Base-by-base conservation (phyloP, 2,329 filamentous ascomycete genomes). In the Neoscytalidium dimidiatum region DNA sequence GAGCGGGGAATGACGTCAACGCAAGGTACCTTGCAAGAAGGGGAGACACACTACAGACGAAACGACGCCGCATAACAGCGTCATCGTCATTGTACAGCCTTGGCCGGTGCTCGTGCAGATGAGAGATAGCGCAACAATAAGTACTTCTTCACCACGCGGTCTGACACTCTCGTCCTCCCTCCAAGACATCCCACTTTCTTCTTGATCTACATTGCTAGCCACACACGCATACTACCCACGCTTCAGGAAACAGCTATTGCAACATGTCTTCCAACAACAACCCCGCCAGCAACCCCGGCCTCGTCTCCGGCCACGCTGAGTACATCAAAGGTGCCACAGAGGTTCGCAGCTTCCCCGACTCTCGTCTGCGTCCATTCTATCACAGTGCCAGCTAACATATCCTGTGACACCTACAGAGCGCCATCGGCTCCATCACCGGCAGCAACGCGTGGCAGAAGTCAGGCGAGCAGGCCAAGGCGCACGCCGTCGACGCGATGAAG, bases 261-360 rank as follows among this genome's bases (percentile, higher is more conserved):
- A 51, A 8, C 44, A 64, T 58, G 51, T 58, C 51, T 19, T 48
- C 62, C 41, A 44, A 41, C 49, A 21, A 26, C 52, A 62, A 56
- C 56, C 31, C 14, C 26, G 13, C 60, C 19, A 28, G 19, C 52
- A 51, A 52, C 53, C 46, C 56, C 38, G 83, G 87, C 49, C 86
- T 92, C 68, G 72, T 91, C 48, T 81, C 83, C 66, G 83, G 85
- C 46, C 89, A 91, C 73, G 87, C 83, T 33, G 86, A 90, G 72
- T 92, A 90, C 71, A 83, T 86, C 71, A 91, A 91, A 72, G 89
- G 89, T 61, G 86, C 86, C 6, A 84, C 86, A 64, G 87, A 90
- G 79, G 89, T 14, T 23, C 41, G n/a, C 38, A 35, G 1, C 21
- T 23, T 11, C n/a, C 33, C 21, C 8, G 11, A 3, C 21, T 26